Evolutionary conservation across 805 yeast species (phyloP), one percentile per base, ranked within the genome.

Genomic region (Metschnikowia hibisci): DNA sequence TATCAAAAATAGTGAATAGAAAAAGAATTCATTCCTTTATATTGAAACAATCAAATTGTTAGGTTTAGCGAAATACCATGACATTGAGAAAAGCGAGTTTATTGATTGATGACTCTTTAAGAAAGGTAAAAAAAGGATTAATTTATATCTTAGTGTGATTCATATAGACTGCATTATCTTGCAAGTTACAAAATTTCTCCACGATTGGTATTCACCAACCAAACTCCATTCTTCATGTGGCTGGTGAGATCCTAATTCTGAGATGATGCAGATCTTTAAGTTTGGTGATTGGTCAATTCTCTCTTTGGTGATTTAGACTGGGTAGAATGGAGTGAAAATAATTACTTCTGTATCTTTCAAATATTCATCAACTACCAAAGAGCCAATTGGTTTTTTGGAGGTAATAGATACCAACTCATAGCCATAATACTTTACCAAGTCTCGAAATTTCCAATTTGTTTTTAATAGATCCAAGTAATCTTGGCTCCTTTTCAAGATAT

Each of bases 291-390:
- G 75, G 39, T 69, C 79, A 50, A 85, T 74, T 56, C 91, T 74
- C 54, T 80, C 83, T 46, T 73, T 71, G 43, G 82, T 77, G 60
- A 85, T 72, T 63, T 85, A 85, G 29, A 82, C 91, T 4, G 95
- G 93, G 64, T 77, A 87, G 76, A 86, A 85, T 3, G 95, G 93
- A 11, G 91, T 84, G 32, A 90, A 80, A 63, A 86, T 84, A 56
- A 85, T 76, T 39, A 85, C 73, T 53, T 85, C 93, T 4, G 90
- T 85, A 47, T 81, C 88, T 36, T 71, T 76, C 58, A 85, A 74
- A 50, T 83, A 71, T 56, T 74, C 69, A 62, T 85, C 93, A 37
- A 85, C 75, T 29, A 60, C 73, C 3, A 84, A 74, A 52, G 63
- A 52, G 32, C 71, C 72, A 37, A 83, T 83, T 1, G 69, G 69